Base-by-base conservation (phyloP, 768 basidiomycete genomes). In the Daedaleopsis sinensis region DNA sequence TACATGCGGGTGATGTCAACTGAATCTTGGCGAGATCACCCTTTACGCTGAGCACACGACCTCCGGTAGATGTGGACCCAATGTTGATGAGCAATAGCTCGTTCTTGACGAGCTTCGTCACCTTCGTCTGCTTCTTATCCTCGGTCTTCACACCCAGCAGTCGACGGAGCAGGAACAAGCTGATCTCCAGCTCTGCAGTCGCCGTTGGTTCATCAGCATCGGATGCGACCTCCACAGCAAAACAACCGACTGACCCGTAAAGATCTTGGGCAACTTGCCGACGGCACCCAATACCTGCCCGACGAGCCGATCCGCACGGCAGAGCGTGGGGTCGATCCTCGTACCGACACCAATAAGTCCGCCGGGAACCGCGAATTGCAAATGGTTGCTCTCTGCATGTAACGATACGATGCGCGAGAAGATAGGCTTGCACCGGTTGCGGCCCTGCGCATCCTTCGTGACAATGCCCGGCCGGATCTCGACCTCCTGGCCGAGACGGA, bases 261-360 rank as follows among this genome's bases (percentile, higher is more conserved):
- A 98, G 59, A 99, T 93, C 64, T 90, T 87, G 1, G 96, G 96
- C 44, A 98, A 81, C 76, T 94, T 94, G 19, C 97, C 96, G 44
- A 96, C 94, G 1, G 92, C 91, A 62, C 94, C 94, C 72, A 98
- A 79, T 18, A 99, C 97, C 75, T 98, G 96, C 15, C 97, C 97
- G 57, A 99, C 93, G 50, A 99, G 79, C 57, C 96, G 86, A 82
- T 98, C 96, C 37, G 96, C 96, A 78, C 97, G 86, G 76, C 96
- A 98, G 27, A 99, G 80, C 39, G 96, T 96, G 48, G 96, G 96
- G 75, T 97, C 95, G 63, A 98, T 96, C 68, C 90, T 85, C 15
- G 96, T 99, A 24, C 97, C 97, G 15, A 98, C 97, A 85, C 97
- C 96, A 73, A 99, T 98, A 59, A 99, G 78, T 39, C 97, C 97